These are phyloP conservation scores for Micractinium conductrix DNA, from an alignment of 139 green algal species.

Conservation along the genomic window DNA sequence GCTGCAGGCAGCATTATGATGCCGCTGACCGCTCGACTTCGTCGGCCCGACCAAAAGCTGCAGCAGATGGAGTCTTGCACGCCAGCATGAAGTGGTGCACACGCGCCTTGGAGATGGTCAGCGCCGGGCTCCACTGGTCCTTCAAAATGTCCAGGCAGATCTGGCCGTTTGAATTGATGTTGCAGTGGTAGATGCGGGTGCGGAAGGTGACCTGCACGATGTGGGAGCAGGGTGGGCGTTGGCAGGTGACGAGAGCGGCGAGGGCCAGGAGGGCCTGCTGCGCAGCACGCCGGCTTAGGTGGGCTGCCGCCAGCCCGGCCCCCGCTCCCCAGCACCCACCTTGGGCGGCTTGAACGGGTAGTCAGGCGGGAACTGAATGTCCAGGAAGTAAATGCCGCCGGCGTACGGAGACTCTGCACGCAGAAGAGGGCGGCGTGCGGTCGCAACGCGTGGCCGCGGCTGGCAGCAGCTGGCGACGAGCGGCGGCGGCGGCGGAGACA, in stretches of 20 bases:
- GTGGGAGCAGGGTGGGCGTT: no score
- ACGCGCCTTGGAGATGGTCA: slow-evolving; percentile 83
- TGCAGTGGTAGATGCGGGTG: slow-evolving; percentile 96
- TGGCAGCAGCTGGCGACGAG: not conserved
- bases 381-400: slow-evolving; percentile 94
- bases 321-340: slow-evolving; percentile 36
- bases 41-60: no score
- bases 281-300: not conserved
- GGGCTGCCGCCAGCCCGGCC: not conserved
- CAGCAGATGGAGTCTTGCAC: not conserved
- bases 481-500: not conserved
- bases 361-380: slow-evolving; percentile 94
- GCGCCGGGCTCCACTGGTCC: slow-evolving; percentile 91
- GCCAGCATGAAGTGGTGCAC: not conserved
- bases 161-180: slow-evolving; percentile 87
- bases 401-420: slow-evolving; percentile 86
- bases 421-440: no score
- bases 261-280: not conserved
- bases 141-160: slow-evolving; percentile 96
- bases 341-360: slow-evolving; percentile 98
- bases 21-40: no score
- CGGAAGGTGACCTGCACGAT: slow-evolving; percentile 74
- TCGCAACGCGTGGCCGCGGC: not conserved
- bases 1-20: not conserved
- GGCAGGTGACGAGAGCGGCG: not conserved